Evolutionary conservation across 2,329 filamentous ascomycete genomes (phyloP).

Genomic region (Arthrobotrys musiformis): DNA sequence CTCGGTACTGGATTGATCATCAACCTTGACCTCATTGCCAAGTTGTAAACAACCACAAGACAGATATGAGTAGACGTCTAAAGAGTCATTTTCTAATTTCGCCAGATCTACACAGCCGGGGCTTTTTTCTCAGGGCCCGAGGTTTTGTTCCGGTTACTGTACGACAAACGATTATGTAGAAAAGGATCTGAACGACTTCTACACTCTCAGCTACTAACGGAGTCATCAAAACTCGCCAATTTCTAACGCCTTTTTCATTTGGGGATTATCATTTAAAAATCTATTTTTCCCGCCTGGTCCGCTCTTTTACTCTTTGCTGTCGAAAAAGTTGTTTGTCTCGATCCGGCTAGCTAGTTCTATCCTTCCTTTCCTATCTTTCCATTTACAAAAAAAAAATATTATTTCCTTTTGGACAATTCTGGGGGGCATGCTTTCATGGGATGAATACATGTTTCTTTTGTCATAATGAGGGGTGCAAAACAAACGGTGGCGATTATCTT

Average conservation of each 20-base stretch:
- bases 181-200: background rate
- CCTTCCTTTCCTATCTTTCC: conserved; percentile 22
- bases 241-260: background rate
- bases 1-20: conserved; percentile 22
- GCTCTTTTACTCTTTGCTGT: conserved; percentile 27
- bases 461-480: conserved; percentile 31
- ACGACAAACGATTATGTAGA: background rate
- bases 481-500: conserved; percentile 34
- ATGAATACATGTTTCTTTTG: conserved; percentile 8
- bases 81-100: background rate
- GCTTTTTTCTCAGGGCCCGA: conserved; percentile 42
- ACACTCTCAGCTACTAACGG: background rate
- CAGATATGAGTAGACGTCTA: background rate
- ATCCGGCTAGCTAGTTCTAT: conserved; percentile 46
- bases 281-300: conserved; percentile 14
- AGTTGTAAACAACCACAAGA: conserved; percentile 17
- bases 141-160: conserved; percentile 24
- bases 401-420: too few relatives aligned
- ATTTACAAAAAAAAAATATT: conserved; percentile 5
- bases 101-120: conserved; percentile 9
- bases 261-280: conserved; percentile 31
- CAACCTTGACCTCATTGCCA: conserved; percentile 15
- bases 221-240: background rate
- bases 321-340: conserved; percentile 20
- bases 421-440: too few relatives aligned